A percentile compares a stretch with the other conserved stretches of the same genome.
These are phyloP conservation scores for Umbelopsis sp. DNA, from an alignment of 192 early-diverging fungal species.

Conservation along the genomic window DNA sequence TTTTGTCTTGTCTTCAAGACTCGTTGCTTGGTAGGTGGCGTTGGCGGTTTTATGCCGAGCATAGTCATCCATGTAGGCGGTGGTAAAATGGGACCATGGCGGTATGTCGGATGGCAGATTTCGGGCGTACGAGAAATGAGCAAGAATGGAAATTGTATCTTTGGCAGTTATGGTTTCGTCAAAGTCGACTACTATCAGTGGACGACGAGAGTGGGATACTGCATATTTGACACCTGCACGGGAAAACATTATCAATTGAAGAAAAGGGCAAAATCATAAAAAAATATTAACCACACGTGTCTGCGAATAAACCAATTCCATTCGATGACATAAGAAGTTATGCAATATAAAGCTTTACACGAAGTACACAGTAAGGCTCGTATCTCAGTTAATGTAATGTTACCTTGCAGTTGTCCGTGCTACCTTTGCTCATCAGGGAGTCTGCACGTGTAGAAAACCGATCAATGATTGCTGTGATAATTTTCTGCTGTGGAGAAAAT, in stretches of 20 bases:
- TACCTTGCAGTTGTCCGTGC: no score
- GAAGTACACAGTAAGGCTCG: no score
- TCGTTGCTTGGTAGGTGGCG: not conserved
- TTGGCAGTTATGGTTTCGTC: constrained; percentile 24
- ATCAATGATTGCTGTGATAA: no score
- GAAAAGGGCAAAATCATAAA: no score
- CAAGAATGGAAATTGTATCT: constrained; percentile 23
- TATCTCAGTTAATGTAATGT: no score
- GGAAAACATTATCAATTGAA: not conserved
- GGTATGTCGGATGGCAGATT: not conserved
- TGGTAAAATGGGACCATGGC: constrained; percentile 22
- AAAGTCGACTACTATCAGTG: constrained; percentile 24
- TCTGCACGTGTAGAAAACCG: not conserved
- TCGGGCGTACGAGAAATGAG: not conserved
- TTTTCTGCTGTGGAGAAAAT: no score
- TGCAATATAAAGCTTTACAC: not conserved
- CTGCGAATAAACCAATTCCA: not conserved
- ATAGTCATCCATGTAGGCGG: constrained; percentile 21
- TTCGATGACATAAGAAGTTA: not conserved
- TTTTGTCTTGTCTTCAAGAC: not conserved
- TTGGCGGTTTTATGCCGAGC: not conserved
- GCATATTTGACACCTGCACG: not conserved
- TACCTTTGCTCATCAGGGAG: no score
- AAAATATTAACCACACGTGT: not conserved
- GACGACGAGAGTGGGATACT: not conserved